Percentiles rank a stretch among this genome's conserved stretches.
Evolutionary conservation across 495 filamentous ascomycete genomes (phyloP).

Genomic region (Penicillium subrubescens): DNA sequence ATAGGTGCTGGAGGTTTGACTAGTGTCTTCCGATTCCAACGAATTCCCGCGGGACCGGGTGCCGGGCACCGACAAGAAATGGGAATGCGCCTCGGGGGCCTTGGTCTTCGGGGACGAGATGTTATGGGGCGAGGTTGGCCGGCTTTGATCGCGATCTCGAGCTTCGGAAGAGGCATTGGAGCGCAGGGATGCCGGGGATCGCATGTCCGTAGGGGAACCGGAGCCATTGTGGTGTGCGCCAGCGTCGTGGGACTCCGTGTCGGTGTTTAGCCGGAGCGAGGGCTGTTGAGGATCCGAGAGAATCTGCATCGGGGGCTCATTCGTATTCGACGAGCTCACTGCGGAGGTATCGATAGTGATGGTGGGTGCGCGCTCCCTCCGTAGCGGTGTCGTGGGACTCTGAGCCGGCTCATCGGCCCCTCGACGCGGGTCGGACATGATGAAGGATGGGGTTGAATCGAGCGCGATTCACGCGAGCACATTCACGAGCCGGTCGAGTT

Average conservation of each 20-base stretch:
- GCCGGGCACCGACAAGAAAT: slow-evolving; percentile 65
- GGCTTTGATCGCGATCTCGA: slow-evolving; percentile 62
- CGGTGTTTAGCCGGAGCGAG: slow-evolving; percentile 46
- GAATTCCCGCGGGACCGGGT: slow-evolving; percentile 65
- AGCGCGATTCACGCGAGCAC: slow-evolving; percentile 21
- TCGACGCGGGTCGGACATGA: slow-evolving; percentile 38
- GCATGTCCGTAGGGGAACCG: slow-evolving; percentile 60
- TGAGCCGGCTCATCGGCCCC: slow-evolving; percentile 33
- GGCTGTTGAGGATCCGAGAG: slow-evolving; percentile 43
- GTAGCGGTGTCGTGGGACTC: slow-evolving; percentile 35
- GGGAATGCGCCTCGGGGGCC: slow-evolving; percentile 51
- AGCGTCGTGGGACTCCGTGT: slow-evolving; percentile 43
- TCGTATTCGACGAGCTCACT: slow-evolving; percentile 47
- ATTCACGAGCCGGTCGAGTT: slow-evolving; percentile 3
- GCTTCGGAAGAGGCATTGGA: slow-evolving; percentile 71
- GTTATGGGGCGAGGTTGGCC: slow-evolving; percentile 90
- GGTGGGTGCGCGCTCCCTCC: slow-evolving; percentile 59
- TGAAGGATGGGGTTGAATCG: slow-evolving; percentile 16
- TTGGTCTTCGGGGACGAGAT: slow-evolving; percentile 70
- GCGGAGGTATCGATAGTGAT: slow-evolving; percentile 78
- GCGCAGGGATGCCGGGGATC: slow-evolving; percentile 54
- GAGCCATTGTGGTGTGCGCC: slow-evolving; percentile 46
- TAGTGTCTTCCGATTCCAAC: slow-evolving; percentile 60
- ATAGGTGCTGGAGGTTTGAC: slow-evolving; percentile 51
- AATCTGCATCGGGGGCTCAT: slow-evolving; percentile 28